Evolutionary conservation across 495 filamentous ascomycete genomes (phyloP), one percentile per base, ranked within the genome.

Genomic region (Daldinia concentrica): DNA sequence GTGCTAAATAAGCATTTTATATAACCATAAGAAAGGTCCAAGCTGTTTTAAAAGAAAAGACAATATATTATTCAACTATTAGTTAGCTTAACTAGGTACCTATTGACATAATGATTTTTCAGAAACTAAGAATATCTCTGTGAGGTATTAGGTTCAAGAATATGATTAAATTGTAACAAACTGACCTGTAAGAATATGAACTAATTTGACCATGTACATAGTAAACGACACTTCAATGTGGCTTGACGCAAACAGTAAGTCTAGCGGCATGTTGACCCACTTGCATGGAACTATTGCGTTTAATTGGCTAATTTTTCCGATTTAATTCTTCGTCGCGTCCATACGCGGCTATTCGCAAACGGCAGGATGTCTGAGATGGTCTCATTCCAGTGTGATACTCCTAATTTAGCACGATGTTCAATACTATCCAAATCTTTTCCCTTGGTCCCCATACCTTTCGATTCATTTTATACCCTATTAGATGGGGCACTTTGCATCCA

Each of bases 221-320:
- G n/a, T 11, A 32, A 32, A 32, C 30, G 30, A 34, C 9, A 34
- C 32, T 34, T 34, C 32, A 34, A 34, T 34, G 9, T 59, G 73
- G 79, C 5, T 48, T 48, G 43, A 58, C 39, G 69, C 52, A 66
- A 72, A 45, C 63, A 27, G 62, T 32, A 59, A 24, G 8, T 12
- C 19, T 3, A 32, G 17, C 29, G 37, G 12, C 27, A 26, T 48
- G 27, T 7, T 15, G 45, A 14, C 26, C 67, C 73, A 74, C 70
- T 54, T 56, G 57, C 58, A 27, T 51, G 56, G 65, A 64, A 58
- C 1, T 54, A 43, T 55, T 59, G 56, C 39, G 58, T 59, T 37
- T 19, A 6, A 76, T 73, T 76, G 70, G 74, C 14, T 66, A 62
- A 59, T 17, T 60, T n/a, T 17, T 30, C 34, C 4, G 37, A 30